Percentiles rank a stretch among this genome's conserved stretches.
These are phyloP conservation scores for Phaffomyces opuntiae DNA, from an alignment of 805 yeast genomes.

Conservation along the genomic window DNA sequence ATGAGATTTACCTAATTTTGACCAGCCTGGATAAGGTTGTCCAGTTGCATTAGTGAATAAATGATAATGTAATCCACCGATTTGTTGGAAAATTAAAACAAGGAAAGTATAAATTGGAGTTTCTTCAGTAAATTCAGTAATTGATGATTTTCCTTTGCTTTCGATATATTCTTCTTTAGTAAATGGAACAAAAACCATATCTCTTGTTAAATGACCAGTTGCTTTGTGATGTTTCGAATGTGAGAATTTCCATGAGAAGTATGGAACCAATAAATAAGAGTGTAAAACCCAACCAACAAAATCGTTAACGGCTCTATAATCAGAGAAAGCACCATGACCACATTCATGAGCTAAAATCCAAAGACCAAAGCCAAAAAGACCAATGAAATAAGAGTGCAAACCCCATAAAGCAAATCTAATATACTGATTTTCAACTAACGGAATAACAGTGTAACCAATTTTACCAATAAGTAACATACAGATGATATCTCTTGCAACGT, in stretches of 20 bases:
- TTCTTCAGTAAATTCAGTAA: conserved; percentile 45
- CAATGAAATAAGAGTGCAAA: conserved; percentile 32
- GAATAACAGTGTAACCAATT: conserved; percentile 37
- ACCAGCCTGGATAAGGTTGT: conserved; percentile 38
- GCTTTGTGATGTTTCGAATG: conserved; percentile 60
- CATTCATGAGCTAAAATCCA: conserved; percentile 63
- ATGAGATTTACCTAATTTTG: conserved; percentile 40
- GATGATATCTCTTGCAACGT: conserved; percentile 46
- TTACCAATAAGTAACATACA: conserved; percentile 37
- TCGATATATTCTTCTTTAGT: conserved; percentile 40
- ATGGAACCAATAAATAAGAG: conserved; percentile 51
- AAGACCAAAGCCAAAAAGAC: conserved; percentile 49
- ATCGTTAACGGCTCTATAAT: conserved; percentile 46
- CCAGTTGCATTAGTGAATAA: conserved; percentile 51
- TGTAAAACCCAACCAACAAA: conserved; percentile 55
- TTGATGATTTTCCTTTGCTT: conserved; percentile 25
- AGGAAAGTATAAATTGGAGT: conserved; percentile 43
- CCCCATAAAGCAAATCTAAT: conserved; percentile 37
- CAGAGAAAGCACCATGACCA: conserved; percentile 58
- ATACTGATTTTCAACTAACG: conserved; percentile 27
- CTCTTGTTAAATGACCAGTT: conserved; percentile 53
- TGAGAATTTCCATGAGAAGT: conserved; percentile 55
- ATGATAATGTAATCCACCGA: conserved; percentile 48
- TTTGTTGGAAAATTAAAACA: conserved; percentile 43
- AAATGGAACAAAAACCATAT: conserved; percentile 53